phyloP scores from a whole-genome alignment of 495 filamentous ascomycete species.

The Eremomyces bilateralis region DNA sequence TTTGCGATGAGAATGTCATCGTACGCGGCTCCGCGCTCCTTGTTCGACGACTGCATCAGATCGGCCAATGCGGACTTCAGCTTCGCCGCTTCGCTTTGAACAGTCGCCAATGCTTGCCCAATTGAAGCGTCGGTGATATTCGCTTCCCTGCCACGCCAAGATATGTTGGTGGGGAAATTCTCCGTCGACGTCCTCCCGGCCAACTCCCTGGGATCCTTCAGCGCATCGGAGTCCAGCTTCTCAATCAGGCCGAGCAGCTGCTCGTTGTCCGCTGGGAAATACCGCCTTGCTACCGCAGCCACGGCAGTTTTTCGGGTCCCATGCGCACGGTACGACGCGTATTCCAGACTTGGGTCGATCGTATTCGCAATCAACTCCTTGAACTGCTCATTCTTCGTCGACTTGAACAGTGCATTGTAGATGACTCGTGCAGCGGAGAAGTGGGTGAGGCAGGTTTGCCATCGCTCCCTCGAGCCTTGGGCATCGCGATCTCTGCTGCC shows the following conservation, averaged over 20 bases:
- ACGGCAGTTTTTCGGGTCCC: constrained; percentile 57
- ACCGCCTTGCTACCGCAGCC: constrained; percentile 49
- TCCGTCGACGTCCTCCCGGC: constrained; percentile 29
- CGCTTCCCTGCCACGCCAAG: constrained; percentile 76
- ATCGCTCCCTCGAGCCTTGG: constrained; percentile 23
- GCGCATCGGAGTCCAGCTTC: constrained; percentile 44
- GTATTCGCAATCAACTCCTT: constrained; percentile 67
- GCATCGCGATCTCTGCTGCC: constrained; percentile 9
- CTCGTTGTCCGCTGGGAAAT: constrained; percentile 41
- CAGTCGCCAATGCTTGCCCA: constrained; percentile 39
- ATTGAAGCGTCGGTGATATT: constrained; percentile 87
- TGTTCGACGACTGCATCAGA: constrained; percentile 27
- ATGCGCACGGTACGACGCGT: constrained; percentile 78
- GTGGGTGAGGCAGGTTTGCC: constrained; percentile 53
- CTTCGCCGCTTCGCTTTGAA: no score
- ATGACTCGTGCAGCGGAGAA: constrained; percentile 64
- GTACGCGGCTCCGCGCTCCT: constrained; percentile 61
- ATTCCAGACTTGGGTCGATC: constrained; percentile 83
- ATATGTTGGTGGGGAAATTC: constrained; percentile 50
- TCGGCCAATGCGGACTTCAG: no score
- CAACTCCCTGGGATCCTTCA: constrained; percentile 40
- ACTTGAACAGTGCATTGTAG: constrained; percentile 53
- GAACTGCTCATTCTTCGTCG: constrained; percentile 47
- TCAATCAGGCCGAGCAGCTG: constrained; percentile 27
- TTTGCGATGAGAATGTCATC: constrained; percentile 77